Conservation (phyloP, 495 filamentous ascomycete species). For the Aspergillus saccharolyticus region DNA sequence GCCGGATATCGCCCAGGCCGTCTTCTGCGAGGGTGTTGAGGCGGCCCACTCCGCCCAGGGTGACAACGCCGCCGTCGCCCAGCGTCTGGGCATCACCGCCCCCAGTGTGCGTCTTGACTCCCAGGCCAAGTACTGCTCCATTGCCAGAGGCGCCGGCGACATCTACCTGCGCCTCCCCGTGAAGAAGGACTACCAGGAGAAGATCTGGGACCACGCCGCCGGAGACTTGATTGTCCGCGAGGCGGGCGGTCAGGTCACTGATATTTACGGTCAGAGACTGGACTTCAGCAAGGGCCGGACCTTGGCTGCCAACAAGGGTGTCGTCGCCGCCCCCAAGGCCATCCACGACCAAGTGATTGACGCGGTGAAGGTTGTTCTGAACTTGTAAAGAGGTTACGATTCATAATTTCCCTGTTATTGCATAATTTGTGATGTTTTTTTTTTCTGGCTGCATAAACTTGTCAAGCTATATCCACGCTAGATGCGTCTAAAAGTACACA, state of each 20-base stretch:
- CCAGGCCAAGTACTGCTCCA: constrained; percentile 94
- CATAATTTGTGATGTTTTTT: neutral
- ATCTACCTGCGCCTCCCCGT: constrained; percentile 87
- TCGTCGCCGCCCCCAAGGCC: constrained; percentile 76
- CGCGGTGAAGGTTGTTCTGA: constrained; percentile 76
- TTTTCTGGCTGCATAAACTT: constrained; percentile 13
- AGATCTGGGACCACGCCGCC: constrained; percentile 99
- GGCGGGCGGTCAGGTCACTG: constrained; percentile 87
- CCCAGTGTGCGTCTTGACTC: constrained; percentile 90
- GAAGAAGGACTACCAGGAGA: constrained; percentile 85
- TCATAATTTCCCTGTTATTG: constrained; percentile 14
- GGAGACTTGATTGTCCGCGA: constrained; percentile 92
- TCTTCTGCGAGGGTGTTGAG: constrained; percentile 95
- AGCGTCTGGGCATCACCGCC: constrained; percentile 76
- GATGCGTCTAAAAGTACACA: constrained; percentile 40
- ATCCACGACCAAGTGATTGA: constrained; percentile 72
- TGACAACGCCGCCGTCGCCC: constrained; percentile 79
- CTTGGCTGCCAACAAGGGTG: constrained; percentile 81
- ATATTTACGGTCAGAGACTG: constrained; percentile 70
- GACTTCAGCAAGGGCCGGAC: constrained; percentile 86
- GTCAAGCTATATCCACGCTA: constrained; percentile 26
- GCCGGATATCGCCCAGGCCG: constrained; percentile 67
- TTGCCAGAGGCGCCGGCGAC: constrained; percentile 92
- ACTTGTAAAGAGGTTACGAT: constrained; percentile 35
- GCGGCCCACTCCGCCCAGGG: constrained; percentile 82